A percentile compares a stretch with the other conserved stretches of the same genome.
phyloP scores from a whole-genome alignment of 768 basidiomycete species.

The Amanita thiersii region DNA sequence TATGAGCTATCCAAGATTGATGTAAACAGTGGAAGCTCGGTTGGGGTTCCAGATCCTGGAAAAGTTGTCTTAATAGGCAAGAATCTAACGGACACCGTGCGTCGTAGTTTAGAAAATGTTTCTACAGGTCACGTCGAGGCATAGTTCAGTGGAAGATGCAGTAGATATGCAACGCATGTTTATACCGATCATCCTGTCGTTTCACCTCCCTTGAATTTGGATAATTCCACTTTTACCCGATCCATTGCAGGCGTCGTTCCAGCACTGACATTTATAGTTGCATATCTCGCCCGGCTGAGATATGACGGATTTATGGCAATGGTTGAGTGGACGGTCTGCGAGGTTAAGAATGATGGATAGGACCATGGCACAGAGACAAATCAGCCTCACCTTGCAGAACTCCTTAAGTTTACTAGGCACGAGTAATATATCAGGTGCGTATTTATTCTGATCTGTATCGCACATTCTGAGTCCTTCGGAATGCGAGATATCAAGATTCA shows the following conservation, averaged over 20 bases:
- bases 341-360: constrained; percentile 2
- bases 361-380: not conserved
- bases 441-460: constrained; percentile 29
- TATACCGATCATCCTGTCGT: not conserved
- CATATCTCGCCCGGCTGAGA: constrained; percentile 54
- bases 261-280: constrained; percentile 30
- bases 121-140: constrained; percentile 12
- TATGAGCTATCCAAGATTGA: constrained; percentile 67
- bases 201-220: constrained; percentile 19
- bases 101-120: constrained; percentile 40
- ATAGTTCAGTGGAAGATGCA: not conserved
- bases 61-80: constrained; percentile 88
- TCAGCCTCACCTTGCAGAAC: constrained; percentile 68
- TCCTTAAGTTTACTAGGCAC: constrained; percentile 85
- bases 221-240: constrained; percentile 25
- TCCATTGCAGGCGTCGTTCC: constrained; percentile 19
- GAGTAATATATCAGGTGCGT: constrained; percentile 77
- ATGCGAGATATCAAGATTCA: constrained; percentile 89
- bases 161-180: not conserved
- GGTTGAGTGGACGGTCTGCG: constrained; percentile 69
- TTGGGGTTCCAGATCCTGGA: constrained; percentile 54
- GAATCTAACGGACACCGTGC: constrained; percentile 52
- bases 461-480: constrained; percentile 33
- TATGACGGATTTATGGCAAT: constrained; percentile 83
- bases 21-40: constrained; percentile 19